These are phyloP conservation scores for Candida wancherniae DNA, from an alignment of 805 yeast genomes.

Conservation along the genomic window DNA sequence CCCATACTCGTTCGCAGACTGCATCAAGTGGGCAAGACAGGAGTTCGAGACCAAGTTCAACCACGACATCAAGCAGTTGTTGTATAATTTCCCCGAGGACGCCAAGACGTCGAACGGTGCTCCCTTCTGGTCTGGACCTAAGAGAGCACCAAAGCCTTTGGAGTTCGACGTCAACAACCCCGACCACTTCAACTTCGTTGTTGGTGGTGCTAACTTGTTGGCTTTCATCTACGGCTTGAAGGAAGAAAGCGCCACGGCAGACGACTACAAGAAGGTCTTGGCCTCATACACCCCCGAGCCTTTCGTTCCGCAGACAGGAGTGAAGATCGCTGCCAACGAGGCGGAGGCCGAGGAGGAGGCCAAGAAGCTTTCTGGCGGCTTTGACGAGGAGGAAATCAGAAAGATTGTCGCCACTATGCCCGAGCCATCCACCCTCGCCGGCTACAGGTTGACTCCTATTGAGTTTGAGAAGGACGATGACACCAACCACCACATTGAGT, in stretches of 20 bases:
- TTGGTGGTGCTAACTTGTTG: constrained; percentile 85
- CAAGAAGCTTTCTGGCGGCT: constrained; percentile 27
- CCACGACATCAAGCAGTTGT: constrained; percentile 82
- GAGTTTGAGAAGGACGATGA: constrained; percentile 99
- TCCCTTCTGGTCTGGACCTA: constrained; percentile 97
- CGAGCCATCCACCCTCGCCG: constrained; percentile 81
- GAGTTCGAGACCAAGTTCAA: constrained; percentile 83
- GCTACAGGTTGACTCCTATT: constrained; percentile 80
- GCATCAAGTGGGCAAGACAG: constrained; percentile 90
- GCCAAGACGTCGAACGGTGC: constrained; percentile 86
- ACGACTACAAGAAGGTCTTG: constrained; percentile 53
- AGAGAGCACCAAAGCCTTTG: constrained; percentile 90
- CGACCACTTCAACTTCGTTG: constrained; percentile 78
- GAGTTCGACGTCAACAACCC: constrained; percentile 67
- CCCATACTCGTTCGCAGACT: constrained; percentile 88
- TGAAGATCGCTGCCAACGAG: constrained; percentile 80
- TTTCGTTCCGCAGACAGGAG: constrained; percentile 69
- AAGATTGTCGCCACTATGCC: constrained; percentile 77
- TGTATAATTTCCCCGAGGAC: constrained; percentile 92
- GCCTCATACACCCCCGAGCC: constrained; percentile 40
- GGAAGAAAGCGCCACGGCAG: constrained; percentile 58
- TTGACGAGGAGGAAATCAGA: constrained; percentile 62
- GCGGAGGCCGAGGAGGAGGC: constrained; percentile 86
- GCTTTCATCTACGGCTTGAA: constrained; percentile 88
- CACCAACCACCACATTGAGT: constrained; percentile 92